A percentile compares a stretch with the other conserved stretches of the same genome.
These are phyloP conservation scores for Bruguiera sexangula DNA, from an alignment of 345 rosid genomes.

Conservation along the genomic window DNA sequence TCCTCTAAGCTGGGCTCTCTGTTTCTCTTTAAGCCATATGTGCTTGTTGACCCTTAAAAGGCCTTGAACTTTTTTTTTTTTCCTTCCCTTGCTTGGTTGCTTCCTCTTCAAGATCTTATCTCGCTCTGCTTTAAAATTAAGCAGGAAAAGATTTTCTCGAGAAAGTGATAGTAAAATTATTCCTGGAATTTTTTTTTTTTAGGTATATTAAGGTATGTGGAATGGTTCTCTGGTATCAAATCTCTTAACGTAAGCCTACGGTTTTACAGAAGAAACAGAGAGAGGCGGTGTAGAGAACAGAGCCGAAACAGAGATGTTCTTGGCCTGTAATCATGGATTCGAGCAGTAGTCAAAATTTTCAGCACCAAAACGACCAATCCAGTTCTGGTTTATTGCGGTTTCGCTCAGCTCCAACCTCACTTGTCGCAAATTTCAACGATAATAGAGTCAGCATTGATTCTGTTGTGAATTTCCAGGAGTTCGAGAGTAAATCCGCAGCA, in stretches of 20 bases:
- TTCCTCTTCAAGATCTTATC: slow-evolving; percentile 81
- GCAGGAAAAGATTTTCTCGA: slow-evolving; percentile 33
- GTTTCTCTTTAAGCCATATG: not conserved
- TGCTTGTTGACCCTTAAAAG: slow-evolving; percentile 5
- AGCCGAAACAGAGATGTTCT: slow-evolving; percentile 8
- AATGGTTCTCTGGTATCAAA: slow-evolving; percentile 28
- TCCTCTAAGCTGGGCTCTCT: slow-evolving; percentile 1
- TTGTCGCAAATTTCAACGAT: slow-evolving; percentile 38
- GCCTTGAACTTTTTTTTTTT: not conserved
- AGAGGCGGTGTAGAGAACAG: not conserved
- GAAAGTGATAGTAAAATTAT: slow-evolving; percentile 42
- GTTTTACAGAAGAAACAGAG: not conserved
- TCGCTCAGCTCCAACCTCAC: slow-evolving; percentile 75
- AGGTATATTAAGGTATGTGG: slow-evolving; percentile 13
- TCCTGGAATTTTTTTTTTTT: slow-evolving; percentile 29
- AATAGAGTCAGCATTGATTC: slow-evolving; percentile 28
- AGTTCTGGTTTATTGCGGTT: slow-evolving; percentile 72
- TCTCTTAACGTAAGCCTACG: slow-evolving; percentile 13
- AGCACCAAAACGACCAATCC: slow-evolving; percentile 43
- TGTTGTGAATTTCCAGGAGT: slow-evolving; percentile 29
- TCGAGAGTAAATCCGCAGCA: slow-evolving; percentile 22
- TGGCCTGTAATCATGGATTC: slow-evolving; percentile 54
- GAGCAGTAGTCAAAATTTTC: slow-evolving; percentile 32
- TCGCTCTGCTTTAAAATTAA: slow-evolving; percentile 56
- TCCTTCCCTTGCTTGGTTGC: slow-evolving; percentile 24